Conservation (phyloP, 2,329 filamentous ascomycete genomes). For the Calonectria hawksworthii region DNA sequence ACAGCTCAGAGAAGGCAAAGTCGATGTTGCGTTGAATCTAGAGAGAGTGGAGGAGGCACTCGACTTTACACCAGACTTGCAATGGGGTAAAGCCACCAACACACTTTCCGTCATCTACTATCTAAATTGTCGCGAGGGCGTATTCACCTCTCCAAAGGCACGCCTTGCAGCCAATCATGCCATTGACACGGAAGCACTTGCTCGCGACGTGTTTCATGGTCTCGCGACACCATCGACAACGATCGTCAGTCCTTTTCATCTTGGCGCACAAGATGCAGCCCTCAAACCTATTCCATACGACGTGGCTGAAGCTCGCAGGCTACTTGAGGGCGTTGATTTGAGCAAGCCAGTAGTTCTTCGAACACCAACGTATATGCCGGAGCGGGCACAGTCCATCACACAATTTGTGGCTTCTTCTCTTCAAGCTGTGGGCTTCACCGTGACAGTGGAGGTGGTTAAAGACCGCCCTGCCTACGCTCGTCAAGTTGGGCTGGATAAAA, state of each 20-base stretch:
- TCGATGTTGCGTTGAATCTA: constrained; percentile 11
- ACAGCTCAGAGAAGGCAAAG: not conserved
- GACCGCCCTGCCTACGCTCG: constrained; percentile 7
- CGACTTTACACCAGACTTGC: not conserved
- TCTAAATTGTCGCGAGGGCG: not conserved
- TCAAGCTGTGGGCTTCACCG: not conserved
- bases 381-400: constrained; percentile 2
- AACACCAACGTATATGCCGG: constrained; percentile 6
- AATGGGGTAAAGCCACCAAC: constrained; percentile 5
- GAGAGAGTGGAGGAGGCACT: not conserved
- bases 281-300: not conserved
- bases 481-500: constrained; percentile 1
- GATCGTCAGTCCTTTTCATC: not conserved
- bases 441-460: not conserved
- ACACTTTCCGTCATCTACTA: constrained; percentile 12
- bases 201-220: not conserved
- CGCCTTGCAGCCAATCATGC: not conserved
- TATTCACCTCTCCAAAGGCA: not conserved
- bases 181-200: not conserved
- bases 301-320: not conserved
- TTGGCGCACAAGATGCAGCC: not conserved
- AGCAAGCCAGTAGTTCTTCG: not conserved
- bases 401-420: not conserved
- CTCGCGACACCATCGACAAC: not conserved
- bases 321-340: not conserved